Percentiles rank a stretch among this genome's conserved stretches.
phyloP scores from a whole-genome alignment of 176 grass and related monocot genomes.

The Triticum dicoccoides region DNA sequence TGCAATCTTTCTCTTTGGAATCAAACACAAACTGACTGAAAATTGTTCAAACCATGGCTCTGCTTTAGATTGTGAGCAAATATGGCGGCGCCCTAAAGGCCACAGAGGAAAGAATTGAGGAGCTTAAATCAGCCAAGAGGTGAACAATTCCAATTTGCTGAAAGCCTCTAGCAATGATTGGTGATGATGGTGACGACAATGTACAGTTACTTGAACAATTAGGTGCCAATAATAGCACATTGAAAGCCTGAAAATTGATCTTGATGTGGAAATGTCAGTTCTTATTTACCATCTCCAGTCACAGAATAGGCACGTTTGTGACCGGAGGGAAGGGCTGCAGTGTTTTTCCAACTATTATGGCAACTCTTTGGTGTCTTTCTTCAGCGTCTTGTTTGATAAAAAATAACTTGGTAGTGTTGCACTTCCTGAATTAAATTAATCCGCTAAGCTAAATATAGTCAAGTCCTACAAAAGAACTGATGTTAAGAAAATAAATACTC shows the following conservation, averaged over 20 bases:
- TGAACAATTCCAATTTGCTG: not conserved
- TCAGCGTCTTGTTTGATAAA: too few relatives aligned
- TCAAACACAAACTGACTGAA: not conserved
- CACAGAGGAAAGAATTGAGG: constrained; percentile 73
- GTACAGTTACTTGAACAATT: constrained; percentile 1
- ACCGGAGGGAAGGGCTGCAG: too few relatives aligned
- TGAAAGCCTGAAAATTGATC: not conserved
- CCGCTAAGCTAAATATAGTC: too few relatives aligned
- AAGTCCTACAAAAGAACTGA: too few relatives aligned
- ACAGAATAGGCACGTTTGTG: too few relatives aligned
- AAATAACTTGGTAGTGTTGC: too few relatives aligned
- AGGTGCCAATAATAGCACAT: not conserved
- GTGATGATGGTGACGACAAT: not conserved
- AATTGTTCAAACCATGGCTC: not conserved
- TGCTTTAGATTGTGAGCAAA: constrained; percentile 66
- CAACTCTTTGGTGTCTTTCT: too few relatives aligned
- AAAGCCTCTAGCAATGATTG: not conserved
- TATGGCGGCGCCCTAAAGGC: constrained; percentile 73
- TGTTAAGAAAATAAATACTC: too few relatives aligned
- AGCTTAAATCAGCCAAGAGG: constrained; percentile 55
- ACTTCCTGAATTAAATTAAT: too few relatives aligned
- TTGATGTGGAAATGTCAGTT: too few relatives aligned
- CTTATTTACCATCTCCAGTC: not conserved
- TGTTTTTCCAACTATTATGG: too few relatives aligned
- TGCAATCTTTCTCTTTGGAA: not conserved